Evolutionary conservation across 306 rosid genomes (phyloP), one percentile per base, ranked within the genome.

Genomic region (Cucurbita maxima): DNA sequence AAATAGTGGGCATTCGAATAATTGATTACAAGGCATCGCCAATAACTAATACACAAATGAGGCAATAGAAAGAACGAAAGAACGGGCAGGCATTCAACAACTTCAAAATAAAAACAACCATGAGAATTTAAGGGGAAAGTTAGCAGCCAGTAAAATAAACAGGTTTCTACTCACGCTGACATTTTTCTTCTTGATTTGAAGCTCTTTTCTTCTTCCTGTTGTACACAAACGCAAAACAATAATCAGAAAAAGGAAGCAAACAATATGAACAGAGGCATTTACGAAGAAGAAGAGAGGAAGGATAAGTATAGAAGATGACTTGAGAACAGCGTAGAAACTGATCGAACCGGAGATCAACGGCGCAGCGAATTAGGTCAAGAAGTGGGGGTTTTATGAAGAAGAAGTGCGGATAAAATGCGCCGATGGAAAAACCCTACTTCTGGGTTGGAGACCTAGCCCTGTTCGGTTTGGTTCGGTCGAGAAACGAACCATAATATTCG

Each of bases 131-230:
- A 45, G 44, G 54, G 37, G 37, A 66, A 44, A 44, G n/a, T 10
- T 43, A 20, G 18, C 1, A 19, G 16, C 37, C 20, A 0, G 54
- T 1, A 19, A 11, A 43, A 44, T 12, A 66, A 19, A 11, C 72
- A 44, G 13, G 1, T 10, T n/a, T 40, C 20, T 4, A 67, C 72
- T 67, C 55, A 67, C 72, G 18, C 55, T 20, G 72, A 67, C 72
- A 67, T 67, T 20, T 18, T 67, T 20, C 55, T 67, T 67, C 72
- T 67, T 67, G 72, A 67, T 43, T 44, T 67, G 55, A 67, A 67
- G 38, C 12, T 67, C 40, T 45, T 66, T 19, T 6, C 55, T 20
- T 40, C 52, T 63, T 63, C 36, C 71, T 63, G 71, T 41, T 10
- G 36, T 52, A 63, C 7, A 40, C 15, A 63, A 41, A 18, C 16